phyloP scores from a whole-genome alignment of 805 yeast species.

The Ogataea trehalophila region DNA sequence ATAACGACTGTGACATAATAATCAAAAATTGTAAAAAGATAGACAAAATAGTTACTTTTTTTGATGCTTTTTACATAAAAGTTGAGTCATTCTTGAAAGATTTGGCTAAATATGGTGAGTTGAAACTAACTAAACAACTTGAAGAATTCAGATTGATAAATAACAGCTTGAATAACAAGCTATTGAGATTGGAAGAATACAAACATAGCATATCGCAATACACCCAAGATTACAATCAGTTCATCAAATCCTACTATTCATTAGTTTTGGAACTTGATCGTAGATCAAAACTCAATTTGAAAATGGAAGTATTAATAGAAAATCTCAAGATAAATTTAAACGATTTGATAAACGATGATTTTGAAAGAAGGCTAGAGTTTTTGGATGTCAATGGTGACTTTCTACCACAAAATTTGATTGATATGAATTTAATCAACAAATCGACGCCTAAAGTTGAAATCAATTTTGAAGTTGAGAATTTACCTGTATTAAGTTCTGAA shows the following conservation, averaged over 20 bases:
- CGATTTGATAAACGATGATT: slow-evolving; percentile 40
- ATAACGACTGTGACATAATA: slow-evolving; percentile 31
- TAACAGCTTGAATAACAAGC: slow-evolving; percentile 8
- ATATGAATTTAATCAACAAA: slow-evolving; percentile 18
- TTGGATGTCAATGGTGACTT: slow-evolving; percentile 45
- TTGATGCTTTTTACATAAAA: slow-evolving; percentile 14
- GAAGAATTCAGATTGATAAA: slow-evolving; percentile 14
- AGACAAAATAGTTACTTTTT: slow-evolving; percentile 15
- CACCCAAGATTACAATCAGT: slow-evolving; percentile 45
- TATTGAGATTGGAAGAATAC: slow-evolving; percentile 9
- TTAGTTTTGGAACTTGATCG: slow-evolving; percentile 50
- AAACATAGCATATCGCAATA: slow-evolving; percentile 16
- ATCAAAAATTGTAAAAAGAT: slow-evolving; percentile 27
- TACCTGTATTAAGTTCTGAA: slow-evolving; percentile 18
- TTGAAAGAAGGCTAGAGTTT: slow-evolving; percentile 38
- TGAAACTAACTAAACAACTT: slow-evolving; percentile 19
- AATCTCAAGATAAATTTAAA: slow-evolving; percentile 38
- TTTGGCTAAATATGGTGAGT: slow-evolving; percentile 28
- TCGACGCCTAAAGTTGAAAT: slow-evolving; percentile 20
- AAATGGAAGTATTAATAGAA: slow-evolving; percentile 36
- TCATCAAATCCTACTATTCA: slow-evolving; percentile 47
- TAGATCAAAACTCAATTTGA: slow-evolving; percentile 37
- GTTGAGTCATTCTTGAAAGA: slow-evolving; percentile 16
- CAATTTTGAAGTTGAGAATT: slow-evolving; percentile 15
- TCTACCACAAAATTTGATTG: slow-evolving; percentile 41